These are phyloP conservation scores for Adansonia madagascariensis DNA, from an alignment of 441 rosid genomes.

Conservation along the genomic window DNA sequence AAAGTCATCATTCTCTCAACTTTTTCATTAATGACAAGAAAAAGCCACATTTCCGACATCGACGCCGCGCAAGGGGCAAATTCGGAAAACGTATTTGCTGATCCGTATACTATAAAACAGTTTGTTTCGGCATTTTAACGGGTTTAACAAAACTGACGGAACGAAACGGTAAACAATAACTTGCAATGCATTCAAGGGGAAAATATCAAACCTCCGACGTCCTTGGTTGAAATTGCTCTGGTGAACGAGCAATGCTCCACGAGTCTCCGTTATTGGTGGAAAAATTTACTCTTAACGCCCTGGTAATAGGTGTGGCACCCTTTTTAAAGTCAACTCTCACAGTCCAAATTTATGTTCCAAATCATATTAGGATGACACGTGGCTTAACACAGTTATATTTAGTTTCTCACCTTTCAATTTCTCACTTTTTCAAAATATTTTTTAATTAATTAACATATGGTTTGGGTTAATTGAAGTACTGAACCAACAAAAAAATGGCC, in stretches of 20 bases:
- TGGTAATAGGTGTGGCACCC: neutral
- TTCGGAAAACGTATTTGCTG: neutral
- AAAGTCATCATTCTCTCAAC: conserved; percentile 28
- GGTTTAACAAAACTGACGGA: neutral
- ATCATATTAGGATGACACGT: neutral
- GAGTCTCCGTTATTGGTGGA: neutral
- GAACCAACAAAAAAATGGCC: too few relatives aligned
- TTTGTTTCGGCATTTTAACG: neutral
- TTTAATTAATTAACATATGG: too few relatives aligned
- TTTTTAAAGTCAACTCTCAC: neutral
- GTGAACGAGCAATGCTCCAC: neutral
- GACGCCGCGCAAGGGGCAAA: neutral
- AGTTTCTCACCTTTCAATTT: neutral
- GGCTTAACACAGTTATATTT: neutral
- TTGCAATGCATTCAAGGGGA: neutral
- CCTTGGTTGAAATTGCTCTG: neutral
- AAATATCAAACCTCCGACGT: neutral
- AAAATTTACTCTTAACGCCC: neutral
- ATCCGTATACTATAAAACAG: conserved; percentile 15
- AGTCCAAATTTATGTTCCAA: conserved; percentile 6
- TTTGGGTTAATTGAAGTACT: too few relatives aligned
- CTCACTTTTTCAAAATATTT: too few relatives aligned
- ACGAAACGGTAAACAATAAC: neutral
- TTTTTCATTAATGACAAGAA: conserved; percentile 26
- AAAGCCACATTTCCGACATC: neutral